A percentile compares a stretch with the other conserved stretches of the same genome.
These are phyloP conservation scores for Fusarium incarnatum DNA, from an alignment of 2,329 filamentous ascomycete genomes.

Conservation along the genomic window DNA sequence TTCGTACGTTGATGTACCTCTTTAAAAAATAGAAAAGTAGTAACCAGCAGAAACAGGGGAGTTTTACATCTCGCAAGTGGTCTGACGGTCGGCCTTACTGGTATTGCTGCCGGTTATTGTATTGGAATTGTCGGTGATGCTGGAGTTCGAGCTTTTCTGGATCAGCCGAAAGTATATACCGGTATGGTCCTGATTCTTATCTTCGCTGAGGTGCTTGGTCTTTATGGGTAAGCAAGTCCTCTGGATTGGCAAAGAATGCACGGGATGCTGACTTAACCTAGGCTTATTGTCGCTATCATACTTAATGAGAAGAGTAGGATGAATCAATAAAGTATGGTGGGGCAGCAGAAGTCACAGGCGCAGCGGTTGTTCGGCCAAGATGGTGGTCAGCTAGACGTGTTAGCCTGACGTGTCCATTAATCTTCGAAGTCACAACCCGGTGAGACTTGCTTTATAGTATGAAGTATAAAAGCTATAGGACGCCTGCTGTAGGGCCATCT, in stretches of 20 bases:
- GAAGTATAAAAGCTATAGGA: no score
- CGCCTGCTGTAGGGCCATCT: neutral
- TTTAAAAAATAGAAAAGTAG: conserved; percentile 1
- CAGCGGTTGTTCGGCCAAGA: no score
- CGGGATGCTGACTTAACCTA: conserved; percentile 51
- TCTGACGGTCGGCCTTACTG: conserved; percentile 89
- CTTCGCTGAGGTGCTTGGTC: conserved; percentile 97
- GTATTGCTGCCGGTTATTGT: conserved; percentile 93
- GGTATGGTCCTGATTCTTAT: conserved; percentile 99
- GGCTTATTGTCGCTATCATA: conserved; percentile 91
- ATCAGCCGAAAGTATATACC: conserved; percentile 94
- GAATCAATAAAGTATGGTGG: no score
- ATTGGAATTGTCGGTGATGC: conserved; percentile 96
- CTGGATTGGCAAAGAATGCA: neutral
- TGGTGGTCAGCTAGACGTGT: no score
- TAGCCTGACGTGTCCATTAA: no score
- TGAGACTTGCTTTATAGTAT: no score
- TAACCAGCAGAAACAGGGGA: conserved; percentile 64
- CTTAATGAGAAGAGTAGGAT: conserved; percentile 84
- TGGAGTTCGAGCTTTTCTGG: conserved; percentile 94
- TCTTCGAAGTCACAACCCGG: no score
- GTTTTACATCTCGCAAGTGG: conserved; percentile 96
- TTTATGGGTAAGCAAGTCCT: conserved; percentile 81
- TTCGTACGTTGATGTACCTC: conserved; percentile 65
- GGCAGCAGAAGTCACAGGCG: no score